These are phyloP conservation scores for Fistulifera pelliculosa DNA, from an alignment of 108 stramenopile genomes.

Conservation along the genomic window DNA sequence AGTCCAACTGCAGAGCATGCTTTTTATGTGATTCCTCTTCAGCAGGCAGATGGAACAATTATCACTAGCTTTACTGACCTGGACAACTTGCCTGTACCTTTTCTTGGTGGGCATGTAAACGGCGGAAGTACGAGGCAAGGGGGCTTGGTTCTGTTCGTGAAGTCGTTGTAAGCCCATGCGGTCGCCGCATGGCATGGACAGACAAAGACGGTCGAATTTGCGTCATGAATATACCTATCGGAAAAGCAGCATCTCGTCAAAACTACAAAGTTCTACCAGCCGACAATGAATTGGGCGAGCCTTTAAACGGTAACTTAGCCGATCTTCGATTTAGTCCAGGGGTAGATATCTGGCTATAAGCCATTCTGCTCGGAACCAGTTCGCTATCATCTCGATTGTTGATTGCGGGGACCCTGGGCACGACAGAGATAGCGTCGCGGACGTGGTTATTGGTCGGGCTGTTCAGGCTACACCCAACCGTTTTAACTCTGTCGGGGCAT, in stretches of 20 bases:
- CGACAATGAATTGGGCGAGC: slow-evolving; percentile 47
- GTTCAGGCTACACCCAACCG: slow-evolving; percentile 60
- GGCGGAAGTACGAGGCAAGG: slow-evolving; percentile 49
- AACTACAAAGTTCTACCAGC: slow-evolving; percentile 28
- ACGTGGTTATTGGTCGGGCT: slow-evolving; percentile 42
- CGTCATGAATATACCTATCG: slow-evolving; percentile 45
- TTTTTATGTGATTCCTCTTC: slow-evolving; percentile 54
- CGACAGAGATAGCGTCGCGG: slow-evolving; percentile 17
- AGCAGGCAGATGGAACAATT: slow-evolving; percentile 17
- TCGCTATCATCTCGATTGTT: slow-evolving; percentile 50
- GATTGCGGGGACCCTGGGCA: slow-evolving; percentile 43
- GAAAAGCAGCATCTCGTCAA: slow-evolving; percentile 8
- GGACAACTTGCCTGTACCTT: slow-evolving; percentile 44
- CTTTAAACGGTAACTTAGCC: slow-evolving; percentile 37
- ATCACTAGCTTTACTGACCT: slow-evolving; percentile 21
- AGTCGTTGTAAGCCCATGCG: slow-evolving; percentile 54
- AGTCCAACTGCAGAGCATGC: slow-evolving; percentile 61
- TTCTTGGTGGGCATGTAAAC: slow-evolving; percentile 49
- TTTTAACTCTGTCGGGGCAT: slow-evolving; percentile 35
- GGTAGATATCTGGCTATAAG: slow-evolving; percentile 50
- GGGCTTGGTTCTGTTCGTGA: slow-evolving; percentile 51
- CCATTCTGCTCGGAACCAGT: slow-evolving; percentile 58
- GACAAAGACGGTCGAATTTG: slow-evolving; percentile 59
- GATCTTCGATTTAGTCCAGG: slow-evolving; percentile 39
- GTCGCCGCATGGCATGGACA: slow-evolving; percentile 47